Percentiles rank a stretch among this genome's conserved stretches.
Conservation (phyloP, 2,329 filamentous ascomycete genomes). For the Scopulariopsis brevicaulis region DNA sequence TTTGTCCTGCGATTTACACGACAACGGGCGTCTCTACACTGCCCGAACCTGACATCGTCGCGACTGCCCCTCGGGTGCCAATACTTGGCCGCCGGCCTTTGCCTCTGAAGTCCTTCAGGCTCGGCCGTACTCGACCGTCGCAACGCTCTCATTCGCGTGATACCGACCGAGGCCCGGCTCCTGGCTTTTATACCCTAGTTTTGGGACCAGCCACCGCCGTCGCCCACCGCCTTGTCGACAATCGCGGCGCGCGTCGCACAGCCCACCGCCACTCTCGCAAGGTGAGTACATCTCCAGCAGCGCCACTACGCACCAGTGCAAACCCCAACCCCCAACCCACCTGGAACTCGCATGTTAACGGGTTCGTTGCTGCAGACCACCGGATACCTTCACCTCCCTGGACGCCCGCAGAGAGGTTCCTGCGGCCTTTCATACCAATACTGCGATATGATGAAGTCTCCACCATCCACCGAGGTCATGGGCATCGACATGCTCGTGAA, state of each 20-base stretch:
- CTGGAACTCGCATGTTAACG: background rate
- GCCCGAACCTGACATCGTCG: background rate
- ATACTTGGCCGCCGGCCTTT: background rate
- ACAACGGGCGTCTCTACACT: background rate
- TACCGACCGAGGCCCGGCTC: background rate
- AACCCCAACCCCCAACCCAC: too few relatives aligned
- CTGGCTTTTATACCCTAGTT: background rate
- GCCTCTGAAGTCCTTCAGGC: background rate
- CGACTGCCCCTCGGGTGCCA: background rate
- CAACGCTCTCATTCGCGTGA: background rate
- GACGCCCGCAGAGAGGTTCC: background rate
- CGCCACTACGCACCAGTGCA: too few relatives aligned
- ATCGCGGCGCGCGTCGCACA: background rate
- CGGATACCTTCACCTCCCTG: background rate
- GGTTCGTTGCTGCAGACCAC: background rate
- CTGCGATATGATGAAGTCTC: slow-evolving; percentile 7
- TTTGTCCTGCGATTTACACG: background rate
- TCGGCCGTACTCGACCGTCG: background rate
- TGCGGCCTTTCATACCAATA: background rate
- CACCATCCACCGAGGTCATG: slow-evolving; percentile 10
- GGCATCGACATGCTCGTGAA: slow-evolving; percentile 10
- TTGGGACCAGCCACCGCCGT: background rate
- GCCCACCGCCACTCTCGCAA: background rate
- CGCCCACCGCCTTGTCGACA: background rate
- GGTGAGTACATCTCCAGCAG: background rate